Percentiles rank a stretch among this genome's conserved stretches.
phyloP scores from a whole-genome alignment of 1,284 basidiomycete genomes.

The Cutaneotrichosporon mucoides region DNA sequence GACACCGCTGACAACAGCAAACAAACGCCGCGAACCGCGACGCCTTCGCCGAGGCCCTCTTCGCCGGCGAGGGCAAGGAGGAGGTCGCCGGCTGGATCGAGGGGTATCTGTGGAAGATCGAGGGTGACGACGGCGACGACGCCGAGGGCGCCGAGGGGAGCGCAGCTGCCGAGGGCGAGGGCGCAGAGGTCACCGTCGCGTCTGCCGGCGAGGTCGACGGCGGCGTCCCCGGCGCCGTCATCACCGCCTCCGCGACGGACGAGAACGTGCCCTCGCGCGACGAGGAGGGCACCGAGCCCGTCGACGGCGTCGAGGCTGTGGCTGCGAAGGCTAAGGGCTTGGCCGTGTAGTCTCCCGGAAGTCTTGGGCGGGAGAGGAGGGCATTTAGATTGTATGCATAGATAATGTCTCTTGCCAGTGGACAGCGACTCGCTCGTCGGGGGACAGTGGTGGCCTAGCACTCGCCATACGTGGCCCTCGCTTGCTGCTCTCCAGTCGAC shows the following conservation, averaged over 20 bases:
- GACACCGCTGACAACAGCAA: slow-evolving; percentile 29
- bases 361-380: background rate
- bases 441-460: too few species aligned
- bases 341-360: background rate
- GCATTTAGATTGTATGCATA: too few species aligned
- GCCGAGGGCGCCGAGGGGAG: too few species aligned
- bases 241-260: slow-evolving; percentile 6
- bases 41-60: slow-evolving; percentile 46
- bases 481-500: too few species aligned
- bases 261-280: slow-evolving; percentile 10
- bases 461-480: too few species aligned
- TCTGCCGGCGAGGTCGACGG: too few species aligned
- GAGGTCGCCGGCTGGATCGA: slow-evolving; percentile 50
- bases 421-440: too few species aligned
- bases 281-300: slow-evolving; percentile 19
- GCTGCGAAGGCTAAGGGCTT: background rate
- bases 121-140: slow-evolving; percentile 23
- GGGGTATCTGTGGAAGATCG: slow-evolving; percentile 41
- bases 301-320: slow-evolving; percentile 7
- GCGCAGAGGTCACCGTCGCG: too few species aligned
- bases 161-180: too few species aligned
- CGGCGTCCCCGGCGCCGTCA: background rate
- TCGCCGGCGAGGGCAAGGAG: slow-evolving; percentile 49
- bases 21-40: slow-evolving; percentile 41
- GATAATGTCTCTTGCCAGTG: too few species aligned